These are phyloP conservation scores for Podospora fimiseda DNA, from an alignment of 495 filamentous ascomycete species.

Conservation along the genomic window DNA sequence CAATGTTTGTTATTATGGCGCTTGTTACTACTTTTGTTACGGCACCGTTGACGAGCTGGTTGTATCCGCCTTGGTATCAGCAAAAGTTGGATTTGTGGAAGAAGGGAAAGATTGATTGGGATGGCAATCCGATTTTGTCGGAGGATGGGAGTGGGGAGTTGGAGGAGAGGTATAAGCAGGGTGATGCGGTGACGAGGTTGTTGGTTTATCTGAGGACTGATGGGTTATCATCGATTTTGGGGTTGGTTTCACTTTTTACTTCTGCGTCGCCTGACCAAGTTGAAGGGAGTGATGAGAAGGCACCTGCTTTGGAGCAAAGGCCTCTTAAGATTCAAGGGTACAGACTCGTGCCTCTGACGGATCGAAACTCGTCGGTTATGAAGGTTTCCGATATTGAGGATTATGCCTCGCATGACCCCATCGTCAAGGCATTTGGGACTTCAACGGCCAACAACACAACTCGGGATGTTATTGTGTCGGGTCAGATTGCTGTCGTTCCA, in stretches of 20 bases:
- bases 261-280: slow-evolving; percentile 10
- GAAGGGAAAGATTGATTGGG: slow-evolving; percentile 87
- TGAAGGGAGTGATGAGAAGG: neutral
- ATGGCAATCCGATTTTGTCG: slow-evolving; percentile 51
- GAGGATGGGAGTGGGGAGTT: slow-evolving; percentile 34
- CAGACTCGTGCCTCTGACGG: slow-evolving; percentile 75
- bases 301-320: slow-evolving; percentile 26
- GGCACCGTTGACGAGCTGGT: slow-evolving; percentile 62
- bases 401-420: slow-evolving; percentile 66
- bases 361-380: slow-evolving; percentile 90
- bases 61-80: slow-evolving; percentile 92
- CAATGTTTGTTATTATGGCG: slow-evolving; percentile 94
- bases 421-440: slow-evolving; percentile 81
- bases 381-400: slow-evolving; percentile 74
- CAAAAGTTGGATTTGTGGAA: slow-evolving; percentile 81
- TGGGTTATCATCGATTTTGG: slow-evolving; percentile 74
- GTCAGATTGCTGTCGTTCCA: slow-evolving; percentile 66
- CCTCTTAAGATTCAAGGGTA: slow-evolving; percentile 74
- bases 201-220: slow-evolving; percentile 68
- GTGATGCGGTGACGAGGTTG: slow-evolving; percentile 35
- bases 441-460: slow-evolving; percentile 69
- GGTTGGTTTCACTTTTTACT: slow-evolving; percentile 64
- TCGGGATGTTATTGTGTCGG: slow-evolving; percentile 60
- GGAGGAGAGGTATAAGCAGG: slow-evolving; percentile 39
- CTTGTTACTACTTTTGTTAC: slow-evolving; percentile 84